A percentile compares a stretch with the other conserved stretches of the same genome.
Conservation (phyloP, 169 alveolate species). For the Eimeria praecox region DNA sequence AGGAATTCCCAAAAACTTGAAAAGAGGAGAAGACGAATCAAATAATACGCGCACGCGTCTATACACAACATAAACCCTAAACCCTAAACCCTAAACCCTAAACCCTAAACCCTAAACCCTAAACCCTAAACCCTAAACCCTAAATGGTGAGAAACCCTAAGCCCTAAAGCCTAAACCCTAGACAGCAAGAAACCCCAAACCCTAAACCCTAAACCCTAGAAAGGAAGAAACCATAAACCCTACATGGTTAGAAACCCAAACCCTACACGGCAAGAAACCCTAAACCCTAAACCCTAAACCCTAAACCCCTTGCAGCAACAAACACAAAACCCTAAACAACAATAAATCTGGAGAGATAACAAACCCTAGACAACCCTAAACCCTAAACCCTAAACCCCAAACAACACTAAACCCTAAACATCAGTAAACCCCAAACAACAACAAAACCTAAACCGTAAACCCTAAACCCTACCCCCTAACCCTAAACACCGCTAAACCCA, state of each 20-base stretch:
- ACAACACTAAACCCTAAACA: too few species aligned
- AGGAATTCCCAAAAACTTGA: constrained; percentile 2
- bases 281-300: background rate
- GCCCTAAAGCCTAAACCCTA: constrained; percentile 11
- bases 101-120: background rate
- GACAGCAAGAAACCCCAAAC: constrained; percentile 4
- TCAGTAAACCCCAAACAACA: background rate
- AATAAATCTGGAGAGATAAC: too few species aligned
- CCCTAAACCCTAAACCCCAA: background rate
- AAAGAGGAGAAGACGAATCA: constrained; percentile 70
- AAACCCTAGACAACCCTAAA: too few species aligned
- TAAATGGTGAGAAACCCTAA: background rate
- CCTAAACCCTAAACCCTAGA: background rate
- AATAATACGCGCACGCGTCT: constrained; percentile 57
- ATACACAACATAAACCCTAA: background rate
- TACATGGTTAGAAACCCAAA: background rate
- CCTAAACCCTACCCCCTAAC: constrained; percentile 56
- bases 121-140: background rate
- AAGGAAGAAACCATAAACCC: background rate
- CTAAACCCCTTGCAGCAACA: background rate
- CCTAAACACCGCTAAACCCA: constrained; percentile 28
- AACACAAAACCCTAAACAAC: background rate
- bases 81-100: background rate
- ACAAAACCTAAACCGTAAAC: background rate
- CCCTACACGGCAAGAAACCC: background rate